A percentile compares a stretch with the other conserved stretches of the same genome.
Evolutionary conservation across 1,284 basidiomycete genomes (phyloP).

Genomic region (Boletus nobilissimus): DNA sequence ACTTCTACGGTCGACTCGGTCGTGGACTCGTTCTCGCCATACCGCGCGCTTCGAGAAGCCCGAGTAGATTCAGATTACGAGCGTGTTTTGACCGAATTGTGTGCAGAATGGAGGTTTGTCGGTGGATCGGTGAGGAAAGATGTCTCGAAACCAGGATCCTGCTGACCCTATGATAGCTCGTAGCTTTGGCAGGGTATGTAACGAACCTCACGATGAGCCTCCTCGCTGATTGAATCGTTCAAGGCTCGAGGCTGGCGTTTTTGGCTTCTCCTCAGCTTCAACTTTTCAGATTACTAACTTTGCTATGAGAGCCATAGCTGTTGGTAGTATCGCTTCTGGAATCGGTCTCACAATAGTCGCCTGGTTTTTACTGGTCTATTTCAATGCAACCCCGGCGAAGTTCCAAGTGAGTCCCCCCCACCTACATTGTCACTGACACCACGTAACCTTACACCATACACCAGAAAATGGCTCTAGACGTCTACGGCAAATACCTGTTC

Average conservation of each 20-base stretch:
- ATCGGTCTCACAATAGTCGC: conserved; percentile 68
- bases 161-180: conserved; percentile 50
- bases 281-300: conserved; percentile 59
- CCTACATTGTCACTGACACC: background rate
- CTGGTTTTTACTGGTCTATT: conserved; percentile 72
- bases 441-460: background rate
- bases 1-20: conserved; percentile 52
- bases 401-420: conserved; percentile 57
- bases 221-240: conserved; percentile 13
- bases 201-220: background rate
- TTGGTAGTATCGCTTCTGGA: conserved; percentile 66
- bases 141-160: background rate
- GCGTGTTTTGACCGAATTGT: conserved; percentile 47
- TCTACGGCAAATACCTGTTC: conserved; percentile 70
- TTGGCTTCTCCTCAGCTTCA: conserved; percentile 64
- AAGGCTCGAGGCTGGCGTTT: conserved; percentile 64
- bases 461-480: conserved; percentile 62
- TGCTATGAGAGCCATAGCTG: conserved; percentile 60
- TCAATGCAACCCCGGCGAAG: conserved; percentile 57
- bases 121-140: conserved; percentile 51
- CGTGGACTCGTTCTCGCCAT: conserved; percentile 63
- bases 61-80: conserved; percentile 60
- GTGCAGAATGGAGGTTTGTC: conserved; percentile 63
- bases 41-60: conserved; percentile 61
- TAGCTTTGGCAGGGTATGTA: conserved; percentile 62